A percentile compares a stretch with the other conserved stretches of the same genome.
phyloP scores from a whole-genome alignment of 2,329 filamentous ascomycete genomes.

The Pseudogymnoascus sp. region DNA sequence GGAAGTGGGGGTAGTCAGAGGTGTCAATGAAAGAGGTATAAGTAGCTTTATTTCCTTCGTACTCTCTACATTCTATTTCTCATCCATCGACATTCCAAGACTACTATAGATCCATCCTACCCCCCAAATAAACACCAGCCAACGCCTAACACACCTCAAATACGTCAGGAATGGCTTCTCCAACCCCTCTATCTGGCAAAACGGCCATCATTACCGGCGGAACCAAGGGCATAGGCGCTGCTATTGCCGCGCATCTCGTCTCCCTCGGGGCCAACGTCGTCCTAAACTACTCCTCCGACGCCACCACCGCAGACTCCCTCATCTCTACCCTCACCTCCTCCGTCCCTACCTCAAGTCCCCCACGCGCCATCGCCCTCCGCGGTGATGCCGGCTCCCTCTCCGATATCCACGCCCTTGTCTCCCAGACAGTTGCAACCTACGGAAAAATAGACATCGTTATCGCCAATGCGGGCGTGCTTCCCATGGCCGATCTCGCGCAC shows the following conservation, averaged over 20 bases:
- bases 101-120: not conserved
- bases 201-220: constrained; percentile 45
- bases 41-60: not conserved
- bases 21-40: not conserved
- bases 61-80: not conserved
- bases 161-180: not conserved
- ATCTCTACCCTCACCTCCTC: constrained; percentile 40
- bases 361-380: constrained; percentile 43
- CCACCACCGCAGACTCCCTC: constrained; percentile 38
- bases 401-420: constrained; percentile 41
- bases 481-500: constrained; percentile 39
- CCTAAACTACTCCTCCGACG: constrained; percentile 47
- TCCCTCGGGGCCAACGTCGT: constrained; percentile 48
- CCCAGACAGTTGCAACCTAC: constrained; percentile 39
- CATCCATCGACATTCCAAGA: not conserved
- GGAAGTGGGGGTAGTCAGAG: no score
- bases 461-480: constrained; percentile 45
- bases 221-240: constrained; percentile 51
- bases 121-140: not conserved
- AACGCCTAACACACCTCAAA: not conserved
- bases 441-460: constrained; percentile 51
- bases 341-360: not conserved
- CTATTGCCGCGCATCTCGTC: constrained; percentile 49
- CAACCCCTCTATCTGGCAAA: constrained; percentile 30
- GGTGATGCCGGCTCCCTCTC: constrained; percentile 42